Percentiles rank a stretch among this genome's conserved stretches.
phyloP scores from a whole-genome alignment of 2,329 filamentous ascomycete genomes.

The Fusarium kyushuense region DNA sequence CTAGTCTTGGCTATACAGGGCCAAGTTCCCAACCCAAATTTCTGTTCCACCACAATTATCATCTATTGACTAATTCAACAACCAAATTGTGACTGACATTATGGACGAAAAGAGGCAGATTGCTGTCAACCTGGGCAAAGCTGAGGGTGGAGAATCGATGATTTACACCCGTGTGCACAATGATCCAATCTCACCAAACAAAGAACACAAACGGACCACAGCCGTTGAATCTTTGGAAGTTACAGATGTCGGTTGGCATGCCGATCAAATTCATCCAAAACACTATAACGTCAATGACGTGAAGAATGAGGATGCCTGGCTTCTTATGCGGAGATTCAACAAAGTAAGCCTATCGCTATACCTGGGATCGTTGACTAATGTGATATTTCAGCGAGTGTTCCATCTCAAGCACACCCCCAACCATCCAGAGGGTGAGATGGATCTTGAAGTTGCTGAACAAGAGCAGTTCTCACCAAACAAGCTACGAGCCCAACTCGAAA shows the following conservation, averaged over 20 bases:
- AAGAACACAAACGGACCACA: accelerated
- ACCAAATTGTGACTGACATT: background rate
- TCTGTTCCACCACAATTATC: background rate
- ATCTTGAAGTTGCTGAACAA: constrained; percentile 66
- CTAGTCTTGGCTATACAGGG: background rate
- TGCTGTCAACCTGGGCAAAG: background rate
- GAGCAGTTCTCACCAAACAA: constrained; percentile 87
- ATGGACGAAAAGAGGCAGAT: constrained; percentile 12
- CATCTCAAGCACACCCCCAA: constrained; percentile 12
- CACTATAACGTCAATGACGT: constrained; percentile 1
- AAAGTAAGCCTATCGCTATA: background rate
- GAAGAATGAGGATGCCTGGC: constrained; percentile 22
- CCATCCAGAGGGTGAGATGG: constrained; percentile 5
- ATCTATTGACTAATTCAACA: background rate
- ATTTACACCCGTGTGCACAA: background rate
- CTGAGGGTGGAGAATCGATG: background rate
- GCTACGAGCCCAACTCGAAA: constrained; percentile 78
- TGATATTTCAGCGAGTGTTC: constrained; percentile 8
- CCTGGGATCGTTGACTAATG: background rate
- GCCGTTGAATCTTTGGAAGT: background rate
- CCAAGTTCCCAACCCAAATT: background rate
- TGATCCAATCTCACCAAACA: too few species aligned
- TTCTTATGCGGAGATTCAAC: constrained; percentile 27
- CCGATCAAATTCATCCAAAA: background rate
- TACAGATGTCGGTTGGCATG: constrained; percentile 9